Base-by-base conservation (phyloP, 2,329 filamentous ascomycete species). In the Arachnopeziza araneosa region DNA sequence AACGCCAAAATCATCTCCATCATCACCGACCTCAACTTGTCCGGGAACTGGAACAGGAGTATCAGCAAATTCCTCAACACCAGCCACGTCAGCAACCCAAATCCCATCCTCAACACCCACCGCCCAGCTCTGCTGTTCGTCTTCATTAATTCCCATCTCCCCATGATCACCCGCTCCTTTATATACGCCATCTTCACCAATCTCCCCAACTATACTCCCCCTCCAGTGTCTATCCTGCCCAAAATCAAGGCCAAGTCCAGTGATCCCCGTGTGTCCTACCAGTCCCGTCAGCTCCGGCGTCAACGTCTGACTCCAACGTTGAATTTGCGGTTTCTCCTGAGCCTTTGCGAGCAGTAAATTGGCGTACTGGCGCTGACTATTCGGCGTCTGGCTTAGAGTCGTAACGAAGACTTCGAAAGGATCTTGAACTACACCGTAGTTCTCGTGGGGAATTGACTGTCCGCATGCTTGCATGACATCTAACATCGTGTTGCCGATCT, bases 371-470 rank as follows among this genome's bases (percentile, higher is more conserved):
- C 70, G 72, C 50, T 76, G 71, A 59, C 75, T 76, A 56, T 79
- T 79, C 4, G 77, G 76, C 48, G 75, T 78, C 5, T 75, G 73
- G 54, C 75, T 78, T 19, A 79, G 67, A 0, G 75, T 78, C 49
- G 73, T 73, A 17, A 79, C 73, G 63, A 79, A 79, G 21, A 78
- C 74, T 61, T 76, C 74, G 30, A 79, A 71, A 5, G 76, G 75
- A 49, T 79, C 77, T 30, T 75, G 68, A 0, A 68, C 67, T 1
- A 73, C 70, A 5, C 73, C 72, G 44, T 70, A 69, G 6, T 49
- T 22, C 19, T 62, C 63, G 8, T 53, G 57, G 1, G 62, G 60
- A 50, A 72, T 55, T 36, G 55, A 59, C 21, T 58, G 53, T 12
- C 64, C 62, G 59, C 66, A 66, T n/a, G 73, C 73, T 54, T 79